A percentile compares a stretch with the other conserved stretches of the same genome.
Conservation (phyloP, 2,329 filamentous ascomycete species). For the Alternaria gaisen region DNA sequence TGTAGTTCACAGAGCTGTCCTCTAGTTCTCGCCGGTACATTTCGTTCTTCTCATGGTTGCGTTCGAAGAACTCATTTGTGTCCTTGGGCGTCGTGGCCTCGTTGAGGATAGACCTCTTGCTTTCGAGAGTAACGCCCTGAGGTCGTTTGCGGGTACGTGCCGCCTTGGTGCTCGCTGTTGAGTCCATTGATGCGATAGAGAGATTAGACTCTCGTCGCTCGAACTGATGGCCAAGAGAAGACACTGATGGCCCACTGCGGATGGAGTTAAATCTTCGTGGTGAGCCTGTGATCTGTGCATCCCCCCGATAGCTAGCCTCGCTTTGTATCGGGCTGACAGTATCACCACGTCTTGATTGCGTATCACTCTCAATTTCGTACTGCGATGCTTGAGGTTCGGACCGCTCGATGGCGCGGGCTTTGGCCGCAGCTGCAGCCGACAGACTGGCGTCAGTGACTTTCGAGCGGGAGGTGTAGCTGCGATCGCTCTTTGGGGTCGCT, state of each 20-base stretch:
- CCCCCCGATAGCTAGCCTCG: constrained; percentile 76
- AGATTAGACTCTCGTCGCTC: constrained; percentile 61
- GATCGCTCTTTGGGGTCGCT: constrained; percentile 56
- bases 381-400: constrained; percentile 47
- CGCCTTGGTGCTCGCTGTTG: constrained; percentile 66
- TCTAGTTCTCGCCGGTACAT: constrained; percentile 59
- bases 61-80: constrained; percentile 60
- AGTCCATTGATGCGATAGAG: constrained; percentile 68
- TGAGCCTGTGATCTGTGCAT: constrained; percentile 32
- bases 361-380: constrained; percentile 47
- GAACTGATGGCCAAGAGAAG: constrained; percentile 69
- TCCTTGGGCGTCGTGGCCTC: constrained; percentile 49
- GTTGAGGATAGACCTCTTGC: constrained; percentile 58
- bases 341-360: constrained; percentile 61
- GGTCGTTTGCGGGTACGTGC: constrained; percentile 63
- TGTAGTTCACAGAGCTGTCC: constrained; percentile 61
- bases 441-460: constrained; percentile 32
- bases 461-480: constrained; percentile 53
- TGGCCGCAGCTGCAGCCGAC: constrained; percentile 50
- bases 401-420: constrained; percentile 47
- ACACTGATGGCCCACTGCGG: constrained; percentile 59
- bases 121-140: constrained; percentile 62
- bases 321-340: constrained; percentile 86
- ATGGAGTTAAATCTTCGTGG: constrained; percentile 60
- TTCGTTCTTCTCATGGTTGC: constrained; percentile 68